Evolutionary conservation across 1,139 yeast species (phyloP).

Genomic region (Trichomonascaceae sp.): DNA sequence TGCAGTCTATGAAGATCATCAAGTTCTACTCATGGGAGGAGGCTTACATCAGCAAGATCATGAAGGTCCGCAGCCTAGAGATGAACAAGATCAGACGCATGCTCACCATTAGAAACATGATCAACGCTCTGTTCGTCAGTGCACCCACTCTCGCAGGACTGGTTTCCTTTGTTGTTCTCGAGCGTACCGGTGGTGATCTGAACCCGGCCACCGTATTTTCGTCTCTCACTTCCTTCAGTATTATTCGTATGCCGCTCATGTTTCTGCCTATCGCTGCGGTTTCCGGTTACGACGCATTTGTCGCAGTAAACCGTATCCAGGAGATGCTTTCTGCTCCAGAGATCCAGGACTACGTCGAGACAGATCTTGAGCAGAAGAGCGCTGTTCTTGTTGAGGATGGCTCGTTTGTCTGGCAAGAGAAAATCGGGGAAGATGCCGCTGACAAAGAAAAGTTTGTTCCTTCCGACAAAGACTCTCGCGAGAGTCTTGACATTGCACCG

Average conservation of each 20-base stretch:
- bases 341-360: constrained; percentile 21
- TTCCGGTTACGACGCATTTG: constrained; percentile 51
- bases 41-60: constrained; percentile 38
- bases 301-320: constrained; percentile 50
- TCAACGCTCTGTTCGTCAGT: constrained; percentile 49
- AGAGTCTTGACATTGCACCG: constrained; percentile 16
- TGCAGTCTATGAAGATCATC: constrained; percentile 53
- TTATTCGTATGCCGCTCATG: constrained; percentile 56
- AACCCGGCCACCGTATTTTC: constrained; percentile 68
- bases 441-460: constrained; percentile 2
- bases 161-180: constrained; percentile 59
- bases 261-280: constrained; percentile 57
- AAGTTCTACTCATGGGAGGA: constrained; percentile 69
- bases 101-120: constrained; percentile 32
- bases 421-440: constrained; percentile 12
- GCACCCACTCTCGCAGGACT: constrained; percentile 58
- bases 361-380: constrained; percentile 20
- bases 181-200: constrained; percentile 39
- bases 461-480: constrained; percentile 15
- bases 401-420: constrained; percentile 54
- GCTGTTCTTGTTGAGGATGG: constrained; percentile 38
- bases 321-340: constrained; percentile 37
- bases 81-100: constrained; percentile 19
- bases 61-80: constrained; percentile 36
- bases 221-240: constrained; percentile 62